Evolutionary conservation across 176 grass and related monocot genomes (phyloP), one percentile per base, ranked within the genome.

Genomic region (Rhynchospora breviuscula): DNA sequence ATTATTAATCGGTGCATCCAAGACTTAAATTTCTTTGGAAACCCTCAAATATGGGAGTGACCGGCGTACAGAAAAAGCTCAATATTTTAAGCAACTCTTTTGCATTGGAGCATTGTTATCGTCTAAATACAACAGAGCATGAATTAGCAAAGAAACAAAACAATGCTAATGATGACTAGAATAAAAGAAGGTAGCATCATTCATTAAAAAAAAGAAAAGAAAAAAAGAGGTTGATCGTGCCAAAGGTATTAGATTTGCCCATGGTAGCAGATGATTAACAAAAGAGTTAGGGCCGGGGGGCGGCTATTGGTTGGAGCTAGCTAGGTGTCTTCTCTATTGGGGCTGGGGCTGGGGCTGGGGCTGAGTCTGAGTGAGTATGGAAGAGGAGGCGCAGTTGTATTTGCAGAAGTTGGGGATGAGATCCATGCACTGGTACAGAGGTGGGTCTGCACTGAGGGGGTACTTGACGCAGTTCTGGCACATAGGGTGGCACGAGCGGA

Each of bases 371-470:
- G 35, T 40, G 35, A 40, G 35, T 40, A 40, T 1, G 35, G 35
- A 40, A 2, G 35, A 40, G 79, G 63, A 80, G 33, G 66, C 67
- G 68, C 95, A 97, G 13, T 65, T 84, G 56, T 85, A 82, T 54
- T 63, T 46, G 87, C 92, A 97, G 75, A 86, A 91, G 81, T 85
- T 82, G 10, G 85, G 77, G 57, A 97, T 63, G 29, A 84, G 58
- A 80, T 97, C 94, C 88, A 89, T 89, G 78, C 94, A 97, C 56
- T 91, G 89, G 88, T 91, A 97, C 21, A 97, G 74, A 7, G 90
- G 85, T 46, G 92, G 92, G 48, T 88, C n/a, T 75, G 85, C 87
- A 58, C 80, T 86, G 79, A 94, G 84, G 31, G 85, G 47, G 14
- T 89, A 94, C 79, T 13, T 87, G 31, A 94, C 92, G 88, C 94